phyloP scores from a whole-genome alignment of 768 basidiomycete species.

The Lactarius psammicola region DNA sequence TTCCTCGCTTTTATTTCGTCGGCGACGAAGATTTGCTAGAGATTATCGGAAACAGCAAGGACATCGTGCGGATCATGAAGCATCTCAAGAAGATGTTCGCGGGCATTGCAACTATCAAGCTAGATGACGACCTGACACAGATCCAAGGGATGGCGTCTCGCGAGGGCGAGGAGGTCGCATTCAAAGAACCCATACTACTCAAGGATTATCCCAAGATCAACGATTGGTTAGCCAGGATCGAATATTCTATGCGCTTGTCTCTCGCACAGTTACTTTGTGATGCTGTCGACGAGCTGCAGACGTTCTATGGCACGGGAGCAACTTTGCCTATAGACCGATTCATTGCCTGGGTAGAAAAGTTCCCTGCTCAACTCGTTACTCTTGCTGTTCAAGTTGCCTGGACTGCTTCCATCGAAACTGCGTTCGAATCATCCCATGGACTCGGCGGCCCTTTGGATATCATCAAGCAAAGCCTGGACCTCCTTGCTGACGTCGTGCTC shows the following conservation, averaged over 20 bases:
- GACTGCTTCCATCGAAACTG: slow-evolving; percentile 79
- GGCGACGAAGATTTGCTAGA: slow-evolving; percentile 98
- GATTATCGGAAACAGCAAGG: slow-evolving; percentile 99
- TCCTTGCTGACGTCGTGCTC: slow-evolving; percentile 95
- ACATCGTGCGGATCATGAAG: slow-evolving; percentile 97
- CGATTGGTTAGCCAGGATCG: slow-evolving; percentile 93
- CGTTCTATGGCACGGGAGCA: slow-evolving; percentile 70
- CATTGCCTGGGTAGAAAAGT: slow-evolving; percentile 89
- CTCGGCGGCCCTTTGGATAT: slow-evolving; percentile 71
- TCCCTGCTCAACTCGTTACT: slow-evolving; percentile 94
- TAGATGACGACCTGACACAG: slow-evolving; percentile 84
- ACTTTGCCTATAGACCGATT: slow-evolving; percentile 64
- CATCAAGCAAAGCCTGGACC: slow-evolving; percentile 79
- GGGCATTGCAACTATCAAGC: slow-evolving; percentile 83
- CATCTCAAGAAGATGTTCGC: slow-evolving; percentile 99
- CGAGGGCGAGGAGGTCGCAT: slow-evolving; percentile 91
- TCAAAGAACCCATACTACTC: slow-evolving; percentile 77
- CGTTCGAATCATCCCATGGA: slow-evolving; percentile 53
- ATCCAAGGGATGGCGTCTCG: slow-evolving; percentile 94
- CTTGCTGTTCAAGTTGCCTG: slow-evolving; percentile 94
- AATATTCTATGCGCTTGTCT: slow-evolving; percentile 89
- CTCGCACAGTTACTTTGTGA: slow-evolving; percentile 79
- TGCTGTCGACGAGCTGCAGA: slow-evolving; percentile 74
- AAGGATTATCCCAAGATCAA: slow-evolving; percentile 98
- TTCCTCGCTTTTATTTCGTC: slow-evolving; percentile 99